These are phyloP conservation scores for Linanthus parryae DNA, from an alignment of 148 eudicot species.

Conservation along the genomic window DNA sequence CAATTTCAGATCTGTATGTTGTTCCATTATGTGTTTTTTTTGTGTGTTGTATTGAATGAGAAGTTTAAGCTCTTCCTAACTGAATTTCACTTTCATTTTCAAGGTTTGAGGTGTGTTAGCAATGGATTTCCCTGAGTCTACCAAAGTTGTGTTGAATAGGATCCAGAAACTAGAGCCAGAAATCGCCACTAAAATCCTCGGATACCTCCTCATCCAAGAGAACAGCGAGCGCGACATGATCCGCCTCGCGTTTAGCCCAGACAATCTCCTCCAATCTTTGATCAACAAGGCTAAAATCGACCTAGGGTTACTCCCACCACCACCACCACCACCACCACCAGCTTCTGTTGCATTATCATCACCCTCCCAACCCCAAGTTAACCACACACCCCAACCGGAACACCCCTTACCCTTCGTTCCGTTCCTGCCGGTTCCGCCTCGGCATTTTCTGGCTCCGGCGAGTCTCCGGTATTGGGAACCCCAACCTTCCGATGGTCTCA, in stretches of 20 bases:
- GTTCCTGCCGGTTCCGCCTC: constrained; percentile 28
- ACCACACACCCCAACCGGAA: constrained; percentile 15
- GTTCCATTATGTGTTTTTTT: neutral
- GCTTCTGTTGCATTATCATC: constrained; percentile 2
- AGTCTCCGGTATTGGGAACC: constrained; percentile 36
- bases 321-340: neutral
- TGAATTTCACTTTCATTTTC: constrained; percentile 1
- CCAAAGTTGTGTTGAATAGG: constrained; percentile 27
- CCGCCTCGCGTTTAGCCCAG: constrained; percentile 33
- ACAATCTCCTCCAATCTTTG: constrained; percentile 19
- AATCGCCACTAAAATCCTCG: constrained; percentile 33
- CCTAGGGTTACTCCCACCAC: constrained; percentile 14
- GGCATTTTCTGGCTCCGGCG: constrained; percentile 19
- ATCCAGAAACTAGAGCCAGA: constrained; percentile 38
- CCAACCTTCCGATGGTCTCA: constrained; percentile 22
- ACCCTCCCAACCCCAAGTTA: constrained; percentile 12
- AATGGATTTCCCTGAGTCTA: constrained; percentile 33
- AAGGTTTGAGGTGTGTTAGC: neutral
- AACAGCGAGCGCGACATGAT: constrained; percentile 28
- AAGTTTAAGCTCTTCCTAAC: neutral
- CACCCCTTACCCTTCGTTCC: constrained; percentile 27
- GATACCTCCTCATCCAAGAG: constrained; percentile 29
- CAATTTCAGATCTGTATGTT: no score
- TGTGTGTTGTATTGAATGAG: neutral
- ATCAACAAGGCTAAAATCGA: constrained; percentile 19